These are phyloP conservation scores for Austroboletus novae-zelandiae DNA, from an alignment of 1,284 basidiomycete genomes.

Conservation along the genomic window DNA sequence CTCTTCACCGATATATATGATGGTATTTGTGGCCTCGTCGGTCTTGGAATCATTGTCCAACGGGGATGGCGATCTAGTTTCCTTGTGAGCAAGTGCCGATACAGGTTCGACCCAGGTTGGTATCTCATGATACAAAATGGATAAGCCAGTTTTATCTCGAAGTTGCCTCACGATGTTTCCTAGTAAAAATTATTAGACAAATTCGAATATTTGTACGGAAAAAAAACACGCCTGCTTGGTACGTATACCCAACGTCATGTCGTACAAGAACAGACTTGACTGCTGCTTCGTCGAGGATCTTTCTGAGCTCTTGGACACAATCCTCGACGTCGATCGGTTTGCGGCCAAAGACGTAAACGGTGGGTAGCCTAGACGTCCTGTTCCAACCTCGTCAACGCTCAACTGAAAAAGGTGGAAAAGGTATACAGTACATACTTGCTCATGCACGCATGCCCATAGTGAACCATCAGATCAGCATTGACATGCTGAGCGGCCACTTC, in stretches of 20 bases:
- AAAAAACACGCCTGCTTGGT: constrained; percentile 53
- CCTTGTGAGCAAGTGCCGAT: not conserved
- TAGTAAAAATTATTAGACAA: constrained; percentile 16
- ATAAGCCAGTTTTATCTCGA: constrained; percentile 12
- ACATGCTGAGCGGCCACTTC: constrained; percentile 95
- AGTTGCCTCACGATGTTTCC: constrained; percentile 39
- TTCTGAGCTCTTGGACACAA: constrained; percentile 48
- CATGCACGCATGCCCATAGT: constrained; percentile 97
- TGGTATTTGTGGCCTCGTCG: constrained; percentile 26
- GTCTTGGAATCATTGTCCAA: not conserved
- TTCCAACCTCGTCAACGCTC: not conserved
- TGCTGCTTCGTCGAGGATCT: constrained; percentile 25
- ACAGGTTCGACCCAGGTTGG: constrained; percentile 19
- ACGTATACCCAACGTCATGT: constrained; percentile 83
- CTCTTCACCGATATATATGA: constrained; percentile 86
- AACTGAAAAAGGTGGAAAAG: not conserved
- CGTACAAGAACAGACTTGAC: constrained; percentile 49
- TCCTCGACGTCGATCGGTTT: constrained; percentile 51
- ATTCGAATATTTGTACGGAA: not conserved
- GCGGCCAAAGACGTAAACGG: constrained; percentile 84
- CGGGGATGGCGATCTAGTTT: not conserved
- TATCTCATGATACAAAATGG: constrained; percentile 20
- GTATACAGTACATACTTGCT: constrained; percentile 59
- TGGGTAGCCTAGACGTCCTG: constrained; percentile 78
- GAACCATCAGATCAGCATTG: constrained; percentile 88